These are phyloP conservation scores for Rhynchospora breviuscula DNA, from an alignment of 176 grass and related monocot genomes.

Conservation along the genomic window DNA sequence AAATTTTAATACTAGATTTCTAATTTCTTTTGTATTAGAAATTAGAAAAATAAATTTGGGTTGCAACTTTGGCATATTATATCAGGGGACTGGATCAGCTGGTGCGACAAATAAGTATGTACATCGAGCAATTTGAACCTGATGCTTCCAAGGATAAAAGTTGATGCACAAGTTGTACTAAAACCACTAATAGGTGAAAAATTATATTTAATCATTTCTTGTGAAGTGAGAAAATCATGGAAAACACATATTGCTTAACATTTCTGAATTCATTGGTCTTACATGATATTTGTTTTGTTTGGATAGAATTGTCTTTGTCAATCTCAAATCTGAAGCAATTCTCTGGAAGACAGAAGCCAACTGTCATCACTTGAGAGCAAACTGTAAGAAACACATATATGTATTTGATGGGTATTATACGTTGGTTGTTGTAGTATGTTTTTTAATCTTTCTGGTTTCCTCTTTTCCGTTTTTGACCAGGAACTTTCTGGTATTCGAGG, in stretches of 20 bases:
- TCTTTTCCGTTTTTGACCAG: no score
- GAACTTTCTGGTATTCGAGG: no score
- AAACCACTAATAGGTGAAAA: slow-evolving; percentile 61
- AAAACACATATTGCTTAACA: not conserved
- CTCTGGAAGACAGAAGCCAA: slow-evolving; percentile 76
- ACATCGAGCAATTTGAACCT: slow-evolving; percentile 65
- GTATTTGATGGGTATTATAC: no score
- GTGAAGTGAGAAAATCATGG: not conserved
- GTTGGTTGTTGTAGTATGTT: not conserved
- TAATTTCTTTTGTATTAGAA: not conserved
- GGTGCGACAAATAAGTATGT: slow-evolving; percentile 63
- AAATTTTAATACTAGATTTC: not conserved
- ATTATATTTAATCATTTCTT: not conserved
- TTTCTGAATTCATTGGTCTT: not conserved
- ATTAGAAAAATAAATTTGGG: not conserved
- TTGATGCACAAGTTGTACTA: slow-evolving; percentile 60
- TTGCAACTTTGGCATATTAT: not conserved
- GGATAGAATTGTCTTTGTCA: slow-evolving; percentile 57
- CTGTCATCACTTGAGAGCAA: slow-evolving; percentile 52
- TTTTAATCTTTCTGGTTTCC: no score
- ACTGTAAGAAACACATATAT: not conserved
- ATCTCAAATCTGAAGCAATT: slow-evolving; percentile 71
- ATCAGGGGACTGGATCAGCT: slow-evolving; percentile 73
- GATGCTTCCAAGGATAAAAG: slow-evolving; percentile 52
- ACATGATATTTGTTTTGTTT: not conserved